Evolutionary conservation across 768 basidiomycete species (phyloP).

Genomic region (Calocybe cyanea): DNA sequence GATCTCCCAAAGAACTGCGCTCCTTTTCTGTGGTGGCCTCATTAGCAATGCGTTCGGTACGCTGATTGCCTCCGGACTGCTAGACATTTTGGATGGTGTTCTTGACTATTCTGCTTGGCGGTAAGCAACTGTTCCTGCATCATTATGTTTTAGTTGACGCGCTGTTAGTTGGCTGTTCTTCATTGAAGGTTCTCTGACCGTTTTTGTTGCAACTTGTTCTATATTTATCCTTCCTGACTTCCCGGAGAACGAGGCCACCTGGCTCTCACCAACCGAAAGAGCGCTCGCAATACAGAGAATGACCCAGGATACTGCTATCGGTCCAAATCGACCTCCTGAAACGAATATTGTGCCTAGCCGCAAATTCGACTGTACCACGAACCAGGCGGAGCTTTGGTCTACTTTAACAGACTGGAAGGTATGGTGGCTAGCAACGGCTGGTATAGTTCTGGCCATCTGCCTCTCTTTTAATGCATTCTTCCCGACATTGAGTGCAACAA

Average conservation of each 20-base stretch:
- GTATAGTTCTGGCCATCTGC: constrained; percentile 58
- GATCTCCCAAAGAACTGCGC: constrained; percentile 68
- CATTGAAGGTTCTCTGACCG: constrained; percentile 64
- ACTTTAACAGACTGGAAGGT: constrained; percentile 80
- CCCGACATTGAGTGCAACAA: constrained; percentile 69
- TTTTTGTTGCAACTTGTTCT: constrained; percentile 50
- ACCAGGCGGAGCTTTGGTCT: constrained; percentile 48
- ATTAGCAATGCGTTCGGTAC: constrained; percentile 86
- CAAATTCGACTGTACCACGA: constrained; percentile 14
- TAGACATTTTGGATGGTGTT: constrained; percentile 70
- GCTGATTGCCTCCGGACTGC: constrained; percentile 76
- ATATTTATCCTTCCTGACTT: constrained; percentile 79
- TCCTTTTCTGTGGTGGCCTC: constrained; percentile 72
- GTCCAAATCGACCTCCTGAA: constrained; percentile 41
- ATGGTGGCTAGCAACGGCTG: constrained; percentile 70
- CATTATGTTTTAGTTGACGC: neutral
- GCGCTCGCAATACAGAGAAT: constrained; percentile 60
- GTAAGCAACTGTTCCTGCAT: constrained; percentile 30
- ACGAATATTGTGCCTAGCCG: neutral
- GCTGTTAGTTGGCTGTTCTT: constrained; percentile 69
- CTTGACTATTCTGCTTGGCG: constrained; percentile 79
- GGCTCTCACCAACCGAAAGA: constrained; percentile 60
- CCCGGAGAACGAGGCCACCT: constrained; percentile 55
- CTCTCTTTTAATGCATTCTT: constrained; percentile 80
- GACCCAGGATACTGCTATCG: constrained; percentile 60